Evolutionary conservation across 495 filamentous ascomycete species (phyloP), one percentile per base, ranked within the genome.

Genomic region (Aspergillus bertholletiae): DNA sequence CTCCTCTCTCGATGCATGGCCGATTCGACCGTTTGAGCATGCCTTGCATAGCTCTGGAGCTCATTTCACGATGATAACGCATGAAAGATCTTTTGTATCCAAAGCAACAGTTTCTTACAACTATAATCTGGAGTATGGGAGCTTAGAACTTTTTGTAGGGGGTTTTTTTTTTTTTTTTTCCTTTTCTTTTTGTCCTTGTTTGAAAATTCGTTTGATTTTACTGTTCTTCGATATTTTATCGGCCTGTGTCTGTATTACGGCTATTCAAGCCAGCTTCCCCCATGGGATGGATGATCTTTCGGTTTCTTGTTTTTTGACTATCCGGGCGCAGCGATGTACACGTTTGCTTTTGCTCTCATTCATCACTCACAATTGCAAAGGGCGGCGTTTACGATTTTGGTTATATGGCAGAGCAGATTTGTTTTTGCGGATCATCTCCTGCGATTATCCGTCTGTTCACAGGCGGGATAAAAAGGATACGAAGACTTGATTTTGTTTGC

Each of bases 11-110:
- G 53, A 39, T 51, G 51, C 46, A 59, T 28, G 52, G 55, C 60
- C 55, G 58, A 49, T 28, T 51, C 58, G 60, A 67, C 55, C 55
- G 48, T 47, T 46, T 61, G 58, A 62, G 69, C 65, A 61, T 68
- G 56, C 62, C 48, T 59, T 65, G 54, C 56, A 56, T 55, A 49
- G 54, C 54, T 58, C 48, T 49, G 28, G 49, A 34, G 34, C 54
- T 57, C 52, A 45, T 23, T 57, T 66, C 55, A 74, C 66, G 72
- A 74, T 55, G 56, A 67, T 69, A 65, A 74, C 69, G 68, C 70
- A 65, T 69, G 66, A 65, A 68, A 68, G 66, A 69, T 58, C 45
- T 57, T n/a, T 60, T 68, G 66, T 63, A 61, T 66, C 56, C 50
- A 52, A 53, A 58, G 56, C 57, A 50, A 27, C 20, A 41, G 44